Conservation (phyloP, 352 stramenopile genomes). For the Phytopythium vexans region DNA sequence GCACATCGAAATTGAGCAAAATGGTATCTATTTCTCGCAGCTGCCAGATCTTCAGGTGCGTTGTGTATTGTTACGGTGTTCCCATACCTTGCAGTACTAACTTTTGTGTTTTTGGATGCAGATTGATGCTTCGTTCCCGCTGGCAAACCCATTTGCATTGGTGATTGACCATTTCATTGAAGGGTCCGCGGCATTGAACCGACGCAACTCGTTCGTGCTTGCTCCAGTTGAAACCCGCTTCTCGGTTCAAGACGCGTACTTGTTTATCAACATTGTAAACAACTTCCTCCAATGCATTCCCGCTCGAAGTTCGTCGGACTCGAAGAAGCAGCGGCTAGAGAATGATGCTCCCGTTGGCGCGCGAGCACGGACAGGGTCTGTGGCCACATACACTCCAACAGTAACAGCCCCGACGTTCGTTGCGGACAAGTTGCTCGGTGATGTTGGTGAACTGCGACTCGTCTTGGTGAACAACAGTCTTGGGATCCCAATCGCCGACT, state of each 20-base stretch:
- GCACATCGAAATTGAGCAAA: constrained; percentile 77
- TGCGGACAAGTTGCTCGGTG: constrained; percentile 78
- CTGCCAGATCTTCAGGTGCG: constrained; percentile 78
- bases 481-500: constrained; percentile 83
- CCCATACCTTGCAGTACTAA: not conserved
- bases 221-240: constrained; percentile 82
- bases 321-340: constrained; percentile 4
- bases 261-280: constrained; percentile 84
- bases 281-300: constrained; percentile 74
- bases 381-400: not conserved
- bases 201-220: constrained; percentile 78
- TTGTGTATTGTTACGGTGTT: not conserved
- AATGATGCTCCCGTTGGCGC: not conserved
- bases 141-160: constrained; percentile 80
- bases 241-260: constrained; percentile 79
- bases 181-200: constrained; percentile 39
- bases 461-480: constrained; percentile 89
- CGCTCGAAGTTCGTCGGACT: constrained; percentile 3
- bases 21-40: constrained; percentile 83
- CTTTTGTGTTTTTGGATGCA: constrained; percentile 15
- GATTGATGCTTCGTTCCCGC: constrained; percentile 82
- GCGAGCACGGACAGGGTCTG: constrained; percentile 5
- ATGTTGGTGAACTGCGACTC: constrained; percentile 80
- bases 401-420: constrained; percentile 29
- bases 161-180: constrained; percentile 83